phyloP scores from a whole-genome alignment of 768 basidiomycete genomes.

The Asterophora lycoperdoides region DNA sequence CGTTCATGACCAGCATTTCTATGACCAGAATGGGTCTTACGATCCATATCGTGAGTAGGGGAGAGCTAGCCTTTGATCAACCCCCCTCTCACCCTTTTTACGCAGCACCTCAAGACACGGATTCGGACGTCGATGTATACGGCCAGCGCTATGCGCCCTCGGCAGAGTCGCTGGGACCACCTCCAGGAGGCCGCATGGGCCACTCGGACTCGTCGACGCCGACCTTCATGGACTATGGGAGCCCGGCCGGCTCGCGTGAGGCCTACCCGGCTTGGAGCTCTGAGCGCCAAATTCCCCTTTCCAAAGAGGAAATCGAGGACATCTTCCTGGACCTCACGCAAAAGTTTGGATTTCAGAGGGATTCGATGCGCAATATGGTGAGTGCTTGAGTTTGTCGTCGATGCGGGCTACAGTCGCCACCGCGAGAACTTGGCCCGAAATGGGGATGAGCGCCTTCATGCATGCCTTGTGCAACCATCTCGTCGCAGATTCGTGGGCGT shows the following conservation, averaged over 20 bases:
- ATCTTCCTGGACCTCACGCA: slow-evolving; percentile 95
- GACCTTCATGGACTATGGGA: slow-evolving; percentile 61
- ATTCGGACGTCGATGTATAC: slow-evolving; percentile 77
- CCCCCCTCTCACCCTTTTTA: slow-evolving; percentile 14
- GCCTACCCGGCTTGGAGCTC: slow-evolving; percentile 93
- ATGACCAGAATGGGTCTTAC: slow-evolving; percentile 61
- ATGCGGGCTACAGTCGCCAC: slow-evolving; percentile 8
- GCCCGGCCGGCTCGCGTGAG: slow-evolving; percentile 59
- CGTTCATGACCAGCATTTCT: slow-evolving; percentile 57
- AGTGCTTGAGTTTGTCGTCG: slow-evolving; percentile 12
- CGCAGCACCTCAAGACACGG: slow-evolving; percentile 74
- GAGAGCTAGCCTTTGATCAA: neutral
- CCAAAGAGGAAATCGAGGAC: slow-evolving; percentile 99
- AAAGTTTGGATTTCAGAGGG: slow-evolving; percentile 97
- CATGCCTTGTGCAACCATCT: neutral
- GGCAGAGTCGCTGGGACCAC: slow-evolving; percentile 67
- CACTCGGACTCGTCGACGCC: slow-evolving; percentile 72
- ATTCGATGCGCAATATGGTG: slow-evolving; percentile 95
- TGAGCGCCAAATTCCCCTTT: slow-evolving; percentile 92
- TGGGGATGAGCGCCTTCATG: slow-evolving; percentile 5
- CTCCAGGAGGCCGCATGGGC: slow-evolving; percentile 40
- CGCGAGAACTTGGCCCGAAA: slow-evolving; percentile 11
- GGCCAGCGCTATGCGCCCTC: slow-evolving; percentile 68
- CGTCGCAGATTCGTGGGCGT: too few relatives aligned
- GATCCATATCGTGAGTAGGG: slow-evolving; percentile 54